Percentiles rank a stretch among this genome's conserved stretches.
Conservation (phyloP, 2,329 filamentous ascomycete species). For the Fusarium albosuccineum region DNA sequence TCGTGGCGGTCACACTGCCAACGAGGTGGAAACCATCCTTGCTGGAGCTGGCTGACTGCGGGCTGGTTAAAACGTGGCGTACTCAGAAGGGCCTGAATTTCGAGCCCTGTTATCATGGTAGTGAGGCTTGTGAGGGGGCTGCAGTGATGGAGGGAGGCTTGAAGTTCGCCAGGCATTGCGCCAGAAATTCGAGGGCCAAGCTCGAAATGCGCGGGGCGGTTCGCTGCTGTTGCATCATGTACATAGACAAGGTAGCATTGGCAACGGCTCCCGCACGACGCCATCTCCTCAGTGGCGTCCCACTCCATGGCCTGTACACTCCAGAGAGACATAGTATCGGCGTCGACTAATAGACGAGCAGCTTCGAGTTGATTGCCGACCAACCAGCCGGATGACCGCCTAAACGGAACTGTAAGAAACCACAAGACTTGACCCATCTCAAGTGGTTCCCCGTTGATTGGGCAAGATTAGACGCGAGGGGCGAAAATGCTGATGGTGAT, state of each 20-base stretch:
- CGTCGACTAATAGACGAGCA: no score
- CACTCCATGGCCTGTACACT: conserved; percentile 4
- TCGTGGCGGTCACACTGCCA: conserved; percentile 44
- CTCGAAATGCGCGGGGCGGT: conserved; percentile 31
- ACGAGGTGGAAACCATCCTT: conserved; percentile 44
- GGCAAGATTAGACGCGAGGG: conserved; percentile 3
- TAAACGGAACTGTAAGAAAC: conserved; percentile 23
- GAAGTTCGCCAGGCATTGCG: conserved; percentile 20
- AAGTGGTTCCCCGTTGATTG: conserved; percentile 29
- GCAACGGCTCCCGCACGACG: conserved; percentile 37
- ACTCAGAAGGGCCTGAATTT: conserved; percentile 35
- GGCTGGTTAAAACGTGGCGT: conserved; percentile 45
- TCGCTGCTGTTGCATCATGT: conserved; percentile 35
- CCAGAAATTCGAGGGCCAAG: conserved; percentile 25
- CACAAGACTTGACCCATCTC: conserved; percentile 19
- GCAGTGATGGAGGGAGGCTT: conserved; percentile 23
- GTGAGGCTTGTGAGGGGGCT: conserved; percentile 22
- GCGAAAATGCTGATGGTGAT: conserved; percentile 4
- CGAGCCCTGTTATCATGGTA: conserved; percentile 36
- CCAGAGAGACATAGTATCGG: no score
- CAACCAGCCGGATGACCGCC: conserved; percentile 31
- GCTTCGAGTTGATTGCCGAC: conserved; percentile 24
- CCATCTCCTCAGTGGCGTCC: conserved; percentile 29
- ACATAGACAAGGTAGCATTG: conserved; percentile 26
- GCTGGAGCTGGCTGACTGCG: conserved; percentile 32